Evolutionary conservation across 1,139 yeast genomes (phyloP), one percentile per base, ranked within the genome.

Genomic region (Candida sanyaensis): DNA sequence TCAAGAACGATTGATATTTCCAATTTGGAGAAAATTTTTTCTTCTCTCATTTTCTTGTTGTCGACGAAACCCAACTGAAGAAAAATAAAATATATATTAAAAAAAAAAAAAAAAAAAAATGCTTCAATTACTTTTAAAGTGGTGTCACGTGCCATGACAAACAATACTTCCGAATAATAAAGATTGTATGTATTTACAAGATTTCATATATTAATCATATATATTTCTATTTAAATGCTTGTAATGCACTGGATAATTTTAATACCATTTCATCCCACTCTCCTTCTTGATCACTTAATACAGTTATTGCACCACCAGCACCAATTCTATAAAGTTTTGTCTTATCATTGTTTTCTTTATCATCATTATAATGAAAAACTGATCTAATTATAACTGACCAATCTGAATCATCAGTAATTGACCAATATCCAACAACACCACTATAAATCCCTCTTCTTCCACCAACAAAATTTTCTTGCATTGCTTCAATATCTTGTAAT

Each of bases 221-320:
- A 36, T 34, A 36, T 9, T 36, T 44, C 44, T 53, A 61, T 24
- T 51, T 60, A 46, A 88, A 86, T 9, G 85, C 80, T 57, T 84
- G 91, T 45, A 88, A 65, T 10, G 96, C 96, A 62, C 95, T 84
- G 42, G 83, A 81, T 32, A 93, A 71, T 63, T 95, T 95, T 26
- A 88, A 72, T 47, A 77, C 67, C 96, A 95, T 88, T 64, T 95
- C 99, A 33, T 90, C 92, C 89, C 96, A 90, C 65, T 95, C 99
- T 2, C 84, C 93, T 21, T 80, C 80, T 7, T 77, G 75, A 26
- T 90, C 84, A 63, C 97, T 89, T 50, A 95, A 72, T 2, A 91
- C 95, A 0, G 99, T 93, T 49, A 95, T 86, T 29, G 99, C 99
- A 7, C 99, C 99, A 9, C 99, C 99, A 7, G 99, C 99, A 2